phyloP scores from a whole-genome alignment of 2,329 filamentous ascomycete genomes.

The Zymoseptoria pseudotritici region DNA sequence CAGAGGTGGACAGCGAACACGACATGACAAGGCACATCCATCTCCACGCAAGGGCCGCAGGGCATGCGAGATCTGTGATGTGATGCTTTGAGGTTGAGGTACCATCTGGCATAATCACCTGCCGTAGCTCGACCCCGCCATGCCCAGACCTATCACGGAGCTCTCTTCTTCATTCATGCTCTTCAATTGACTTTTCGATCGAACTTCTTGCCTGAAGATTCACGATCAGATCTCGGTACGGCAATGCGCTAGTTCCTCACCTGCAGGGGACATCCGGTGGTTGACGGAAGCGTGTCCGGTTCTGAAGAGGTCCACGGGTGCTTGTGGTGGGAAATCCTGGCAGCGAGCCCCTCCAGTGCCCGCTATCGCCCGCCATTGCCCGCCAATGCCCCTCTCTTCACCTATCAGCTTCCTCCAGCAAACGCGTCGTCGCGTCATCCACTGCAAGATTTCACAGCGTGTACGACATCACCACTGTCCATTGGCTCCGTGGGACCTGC shows the following conservation, averaged over 20 bases:
- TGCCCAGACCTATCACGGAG: not conserved
- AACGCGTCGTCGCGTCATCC: too few relatives aligned
- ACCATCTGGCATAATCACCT: not conserved
- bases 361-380: too few relatives aligned
- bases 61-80: too few relatives aligned
- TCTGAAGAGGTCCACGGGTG: too few relatives aligned
- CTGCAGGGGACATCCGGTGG: not conserved
- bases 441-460: not conserved
- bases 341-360: not conserved
- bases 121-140: too few relatives aligned
- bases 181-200: not conserved
- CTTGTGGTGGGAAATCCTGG: not conserved
- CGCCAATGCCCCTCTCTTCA: too few relatives aligned
- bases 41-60: too few relatives aligned
- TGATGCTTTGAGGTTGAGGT: too few relatives aligned
- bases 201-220: not conserved
- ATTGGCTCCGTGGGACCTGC: not conserved
- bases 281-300: not conserved
- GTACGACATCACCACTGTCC: not conserved
- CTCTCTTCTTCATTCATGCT: not conserved
- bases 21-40: too few relatives aligned
- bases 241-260: not conserved
- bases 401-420: too few relatives aligned
- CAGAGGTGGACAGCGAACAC: too few relatives aligned
- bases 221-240: not conserved